A percentile compares a stretch with the other conserved stretches of the same genome.
Evolutionary conservation across 345 rosid species (phyloP).

Genomic region (Ceriops decandra): DNA sequence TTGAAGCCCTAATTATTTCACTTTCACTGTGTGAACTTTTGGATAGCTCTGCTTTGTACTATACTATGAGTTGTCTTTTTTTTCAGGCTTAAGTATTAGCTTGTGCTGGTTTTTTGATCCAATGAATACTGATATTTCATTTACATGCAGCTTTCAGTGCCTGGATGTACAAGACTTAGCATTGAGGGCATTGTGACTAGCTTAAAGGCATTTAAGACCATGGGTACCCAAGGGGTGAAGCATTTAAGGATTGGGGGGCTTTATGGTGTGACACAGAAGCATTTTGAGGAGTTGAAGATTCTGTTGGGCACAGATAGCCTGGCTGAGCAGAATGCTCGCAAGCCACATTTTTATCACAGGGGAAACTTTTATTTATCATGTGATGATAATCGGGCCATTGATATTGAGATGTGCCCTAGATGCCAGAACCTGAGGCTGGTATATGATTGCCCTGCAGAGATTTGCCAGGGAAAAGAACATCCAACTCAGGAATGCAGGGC

Average conservation of each 20-base stretch:
- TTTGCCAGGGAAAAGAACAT: constrained; percentile 53
- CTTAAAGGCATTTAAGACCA: constrained; percentile 54
- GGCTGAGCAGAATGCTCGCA: constrained; percentile 31
- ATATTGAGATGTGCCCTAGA: constrained; percentile 84
- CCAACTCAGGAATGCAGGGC: constrained; percentile 60
- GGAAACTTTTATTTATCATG: constrained; percentile 54
- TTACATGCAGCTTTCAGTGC: constrained; percentile 62
- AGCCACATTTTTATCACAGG: constrained; percentile 64
- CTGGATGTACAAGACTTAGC: constrained; percentile 82
- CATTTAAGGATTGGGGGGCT: constrained; percentile 75
- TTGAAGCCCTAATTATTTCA: not conserved
- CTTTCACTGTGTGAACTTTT: not conserved
- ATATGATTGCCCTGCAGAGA: constrained; percentile 86
- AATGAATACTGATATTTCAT: not conserved
- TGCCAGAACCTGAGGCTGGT: constrained; percentile 73
- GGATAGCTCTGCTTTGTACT: not conserved
- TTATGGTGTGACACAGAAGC: constrained; percentile 59
- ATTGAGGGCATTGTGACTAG: constrained; percentile 58
- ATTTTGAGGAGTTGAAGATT: constrained; percentile 58
- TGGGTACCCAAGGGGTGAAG: constrained; percentile 51
- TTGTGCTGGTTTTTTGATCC: not conserved
- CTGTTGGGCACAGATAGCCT: constrained; percentile 46
- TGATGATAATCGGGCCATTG: constrained; percentile 70
- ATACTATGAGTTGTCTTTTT: not conserved
- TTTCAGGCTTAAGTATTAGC: not conserved